Base-by-base conservation (phyloP, 768 basidiomycete genomes). In the Pleurotus tuber-regium region DNA sequence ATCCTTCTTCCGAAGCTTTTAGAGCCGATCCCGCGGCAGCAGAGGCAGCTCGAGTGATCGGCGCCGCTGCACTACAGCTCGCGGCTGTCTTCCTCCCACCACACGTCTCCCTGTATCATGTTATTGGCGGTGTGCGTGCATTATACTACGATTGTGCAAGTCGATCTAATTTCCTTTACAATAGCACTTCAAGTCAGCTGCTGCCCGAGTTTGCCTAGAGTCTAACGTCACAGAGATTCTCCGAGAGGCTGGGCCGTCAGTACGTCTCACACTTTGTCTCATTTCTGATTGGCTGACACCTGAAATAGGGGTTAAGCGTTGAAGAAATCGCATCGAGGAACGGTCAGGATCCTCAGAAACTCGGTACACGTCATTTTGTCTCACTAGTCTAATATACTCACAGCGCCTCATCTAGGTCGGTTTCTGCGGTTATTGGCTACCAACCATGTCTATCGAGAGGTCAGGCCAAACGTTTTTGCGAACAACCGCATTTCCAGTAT, bases 171-270 rank as follows among this genome's bases (percentile, higher is more conserved):
- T 36, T 30, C 18, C 23, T 6, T 10, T 4, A 25, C 19, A 35
- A 4, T 39, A 69, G 65, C 56, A 63, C 42, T 57, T 58, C 36
- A 59, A 62, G 46, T 58, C 68, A 3, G 58, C 66, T 11, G 64
- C 65, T 12, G 11, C 66, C 12, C 63, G 66, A 11, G 59, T 62
- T 31, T 67, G 65, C 31, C 43, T 68, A 1, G 66, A 70, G 42
- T 62, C 63, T 1, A 63, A 68, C 42, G 70, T 74, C 10, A 66
- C 65, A 1, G 73, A 75, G 52, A 70, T 75, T 2, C 54, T 77
- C 11, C 64, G 69, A 1, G 72, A 72, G 49, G 72, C 67, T 12
- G 75, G 75, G 12, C 61, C 65, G 1, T 35, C 66, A 35, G 70
- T 67, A 30, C 5, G 52, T 46, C 19, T 53, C 18, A 18, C 26